Evolutionary conservation across 768 basidiomycete genomes (phyloP), one percentile per base, ranked within the genome.

Genomic region (Mycena indigotica): DNA sequence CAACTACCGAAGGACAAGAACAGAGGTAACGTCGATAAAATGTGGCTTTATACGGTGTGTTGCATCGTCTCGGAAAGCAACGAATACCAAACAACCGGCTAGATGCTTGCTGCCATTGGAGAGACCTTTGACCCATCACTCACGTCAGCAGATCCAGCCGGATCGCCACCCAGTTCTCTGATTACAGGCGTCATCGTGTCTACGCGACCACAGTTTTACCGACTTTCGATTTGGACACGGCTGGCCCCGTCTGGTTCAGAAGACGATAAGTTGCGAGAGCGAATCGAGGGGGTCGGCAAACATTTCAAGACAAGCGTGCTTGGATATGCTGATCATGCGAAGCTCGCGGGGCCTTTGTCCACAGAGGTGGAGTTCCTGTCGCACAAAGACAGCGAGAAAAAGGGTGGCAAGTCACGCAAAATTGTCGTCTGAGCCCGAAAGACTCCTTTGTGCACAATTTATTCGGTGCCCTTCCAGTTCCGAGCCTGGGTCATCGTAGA

Each of bases 31-130:
- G 88, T 99, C 50, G 96, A 99, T 72, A 89, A 87, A 72, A 94
- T 95, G 90, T 99, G 97, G 97, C 82, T 99, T 53, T 95, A 95
- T 76, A 99, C 97, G 50, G 96, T 97, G 71, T 39, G 74, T 72
- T 96, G 70, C 39, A 74, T 72, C 5, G 54, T 19, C 52, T 6
- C 49, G 39, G 17, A 28, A 21, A 35, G 28, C 56, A 46, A 56
- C 57, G 57, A 19, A 45, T n/a, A n/a, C n/a, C n/a, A n/a, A n/a
- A n/a, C n/a, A 53, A n/a, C n/a, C 35, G 25, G 56, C 45, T 72
- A 98, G 97, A 98, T 98, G 96, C 86, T 99, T 57, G 97, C 97
- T 58, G 97, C 96, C 44, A 99, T 99, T 64, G 97, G 97, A 52
- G 97, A 99, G 76, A 99, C 95, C 0, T 98, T 97, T 72, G 97